Evolutionary conservation across 2,329 filamentous ascomycete genomes (phyloP).

Genomic region (Xylaria sp.): DNA sequence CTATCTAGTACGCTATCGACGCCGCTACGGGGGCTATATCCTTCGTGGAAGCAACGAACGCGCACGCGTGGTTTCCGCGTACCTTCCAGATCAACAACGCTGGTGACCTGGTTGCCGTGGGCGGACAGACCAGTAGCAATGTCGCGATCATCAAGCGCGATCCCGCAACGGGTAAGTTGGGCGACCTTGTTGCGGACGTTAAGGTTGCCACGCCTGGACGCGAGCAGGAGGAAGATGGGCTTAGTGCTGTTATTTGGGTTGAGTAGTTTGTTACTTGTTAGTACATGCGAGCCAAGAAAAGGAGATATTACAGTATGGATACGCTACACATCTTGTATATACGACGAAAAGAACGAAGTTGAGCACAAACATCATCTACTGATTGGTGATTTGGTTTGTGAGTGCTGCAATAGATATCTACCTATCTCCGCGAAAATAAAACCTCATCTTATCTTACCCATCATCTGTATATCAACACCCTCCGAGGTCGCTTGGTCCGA

Average conservation of each 20-base stretch:
- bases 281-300: background rate
- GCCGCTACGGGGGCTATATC: conserved; percentile 57
- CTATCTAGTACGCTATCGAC: conserved; percentile 55
- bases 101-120: conserved; percentile 70
- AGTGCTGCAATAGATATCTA: background rate
- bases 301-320: background rate
- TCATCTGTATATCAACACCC: background rate
- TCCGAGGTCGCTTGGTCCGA: background rate
- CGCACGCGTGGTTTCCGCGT: conserved; percentile 68
- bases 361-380: background rate
- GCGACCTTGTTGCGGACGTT: conserved; percentile 55
- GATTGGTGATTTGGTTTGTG: background rate
- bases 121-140: conserved; percentile 67
- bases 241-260: conserved; percentile 60
- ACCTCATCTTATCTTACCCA: background rate
- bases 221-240: conserved; percentile 57
- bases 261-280: conserved; percentile 49
- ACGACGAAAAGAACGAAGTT: background rate
- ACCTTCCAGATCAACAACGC: conserved; percentile 70
- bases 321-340: background rate
- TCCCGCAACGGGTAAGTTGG: conserved; percentile 63
- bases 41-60: conserved; percentile 64
- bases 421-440: background rate
- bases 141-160: conserved; percentile 69
- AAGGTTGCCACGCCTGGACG: conserved; percentile 54